Evolutionary conservation across 495 filamentous ascomycete species (phyloP).

Genomic region (Cercophora samala): DNA sequence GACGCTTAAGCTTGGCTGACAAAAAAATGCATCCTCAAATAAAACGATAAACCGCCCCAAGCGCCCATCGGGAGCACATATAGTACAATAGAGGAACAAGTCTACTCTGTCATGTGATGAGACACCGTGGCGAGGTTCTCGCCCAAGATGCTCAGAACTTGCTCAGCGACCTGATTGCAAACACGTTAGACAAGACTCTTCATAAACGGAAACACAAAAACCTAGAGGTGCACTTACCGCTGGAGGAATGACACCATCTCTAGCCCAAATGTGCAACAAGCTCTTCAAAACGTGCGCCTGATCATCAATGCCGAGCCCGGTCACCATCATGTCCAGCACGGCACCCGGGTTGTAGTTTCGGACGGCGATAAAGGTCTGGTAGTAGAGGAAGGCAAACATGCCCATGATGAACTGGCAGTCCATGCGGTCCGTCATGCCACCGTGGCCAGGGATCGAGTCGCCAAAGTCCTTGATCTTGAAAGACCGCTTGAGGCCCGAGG

Average conservation of each 20-base stretch:
- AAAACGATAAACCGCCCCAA: background rate
- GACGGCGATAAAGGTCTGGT: slow-evolving; percentile 92
- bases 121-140: background rate
- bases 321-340: slow-evolving; percentile 85
- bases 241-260: slow-evolving; percentile 57
- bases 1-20: background rate
- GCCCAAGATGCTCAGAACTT: background rate
- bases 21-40: background rate
- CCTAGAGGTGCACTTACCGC: slow-evolving; percentile 16
- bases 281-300: slow-evolving; percentile 85
- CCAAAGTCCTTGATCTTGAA: slow-evolving; percentile 99
- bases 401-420: slow-evolving; percentile 99
- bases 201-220: background rate
- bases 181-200: background rate
- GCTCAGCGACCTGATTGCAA: background rate
- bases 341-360: slow-evolving; percentile 76
- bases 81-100: background rate
- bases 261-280: slow-evolving; percentile 78
- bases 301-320: slow-evolving; percentile 67
- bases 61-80: background rate
- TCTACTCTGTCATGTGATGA: background rate
- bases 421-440: slow-evolving; percentile 98
- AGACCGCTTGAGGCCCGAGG: slow-evolving; percentile 93
- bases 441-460: slow-evolving; percentile 95
- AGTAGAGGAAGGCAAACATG: slow-evolving; percentile 97